These are phyloP conservation scores for Bothriochloa decipiens DNA, from an alignment of 176 grass and related monocot species.

Conservation along the genomic window DNA sequence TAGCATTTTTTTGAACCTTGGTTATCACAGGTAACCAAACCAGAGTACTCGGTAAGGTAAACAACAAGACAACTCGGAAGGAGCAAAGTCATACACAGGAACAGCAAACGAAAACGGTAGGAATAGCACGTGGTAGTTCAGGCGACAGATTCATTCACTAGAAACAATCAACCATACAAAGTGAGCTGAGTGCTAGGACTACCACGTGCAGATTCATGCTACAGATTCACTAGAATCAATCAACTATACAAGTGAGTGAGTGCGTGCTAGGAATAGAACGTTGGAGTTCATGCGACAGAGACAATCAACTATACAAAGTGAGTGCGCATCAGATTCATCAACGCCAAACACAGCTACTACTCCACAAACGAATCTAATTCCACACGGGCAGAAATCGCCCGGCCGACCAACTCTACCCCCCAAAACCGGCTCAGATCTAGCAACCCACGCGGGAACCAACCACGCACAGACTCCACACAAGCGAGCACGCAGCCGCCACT, in stretches of 20 bases:
- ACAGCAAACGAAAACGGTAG: not conserved
- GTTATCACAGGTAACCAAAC: not conserved
- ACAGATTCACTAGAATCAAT: not conserved
- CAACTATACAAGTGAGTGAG: not conserved
- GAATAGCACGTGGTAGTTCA: not conserved
- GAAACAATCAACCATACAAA: no score
- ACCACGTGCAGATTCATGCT: not conserved
- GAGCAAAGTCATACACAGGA: not conserved
- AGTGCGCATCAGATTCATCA: not conserved
- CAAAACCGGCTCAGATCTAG: constrained; percentile 33
- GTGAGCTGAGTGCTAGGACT: not conserved
- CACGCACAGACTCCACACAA: not conserved
- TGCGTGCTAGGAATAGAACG: not conserved
- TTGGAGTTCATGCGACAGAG: not conserved
- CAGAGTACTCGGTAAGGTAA: no score
- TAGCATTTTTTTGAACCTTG: no score
- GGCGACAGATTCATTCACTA: not conserved
- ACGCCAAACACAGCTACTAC: not conserved
- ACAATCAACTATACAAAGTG: not conserved
- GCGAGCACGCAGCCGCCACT: no score
- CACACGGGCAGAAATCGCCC: not conserved
- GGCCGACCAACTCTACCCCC: not conserved
- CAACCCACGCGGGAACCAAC: not conserved
- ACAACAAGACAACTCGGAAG: not conserved
- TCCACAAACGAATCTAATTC: constrained; percentile 28